Conservation (phyloP, 192 early-diverging fungal species). For the Coemansia sp. region DNA sequence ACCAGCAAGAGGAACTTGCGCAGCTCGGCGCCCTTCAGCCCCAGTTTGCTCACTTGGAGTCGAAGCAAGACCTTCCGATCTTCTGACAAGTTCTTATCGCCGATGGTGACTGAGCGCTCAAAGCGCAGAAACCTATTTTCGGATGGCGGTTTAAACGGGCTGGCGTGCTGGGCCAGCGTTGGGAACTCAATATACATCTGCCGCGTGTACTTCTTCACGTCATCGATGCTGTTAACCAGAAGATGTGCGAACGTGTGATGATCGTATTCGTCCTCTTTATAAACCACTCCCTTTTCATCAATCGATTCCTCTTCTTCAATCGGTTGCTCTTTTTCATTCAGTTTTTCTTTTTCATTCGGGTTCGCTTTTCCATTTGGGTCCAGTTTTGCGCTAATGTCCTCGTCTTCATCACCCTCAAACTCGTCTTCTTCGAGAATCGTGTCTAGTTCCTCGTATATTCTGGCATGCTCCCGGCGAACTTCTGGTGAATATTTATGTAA, state of each 20-base stretch:
- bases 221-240: constrained; percentile 41
- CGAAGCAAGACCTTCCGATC: constrained; percentile 48
- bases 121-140: constrained; percentile 29
- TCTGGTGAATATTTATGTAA: background rate
- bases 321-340: too few species aligned
- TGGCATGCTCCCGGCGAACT: constrained; percentile 36
- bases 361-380: too few species aligned
- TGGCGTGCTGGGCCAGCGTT: constrained; percentile 34
- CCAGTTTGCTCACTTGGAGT: constrained; percentile 35
- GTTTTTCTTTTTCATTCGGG: too few species aligned
- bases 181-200: constrained; percentile 48
- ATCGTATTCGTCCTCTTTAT: too few species aligned
- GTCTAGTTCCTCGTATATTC: constrained; percentile 40
- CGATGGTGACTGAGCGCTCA: constrained; percentile 43
- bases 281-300: too few species aligned
- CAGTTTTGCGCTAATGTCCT: too few species aligned
- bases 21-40: constrained; percentile 32
- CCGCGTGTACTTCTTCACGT: constrained; percentile 50
- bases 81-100: constrained; percentile 34
- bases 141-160: constrained; percentile 36
- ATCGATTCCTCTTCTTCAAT: too few species aligned
- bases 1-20: constrained; percentile 54
- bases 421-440: constrained; percentile 5
- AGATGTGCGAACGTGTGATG: constrained; percentile 45
- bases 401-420: too few species aligned